phyloP scores from a whole-genome alignment of 1,284 basidiomycete genomes.

The Ustilago hordei region DNA sequence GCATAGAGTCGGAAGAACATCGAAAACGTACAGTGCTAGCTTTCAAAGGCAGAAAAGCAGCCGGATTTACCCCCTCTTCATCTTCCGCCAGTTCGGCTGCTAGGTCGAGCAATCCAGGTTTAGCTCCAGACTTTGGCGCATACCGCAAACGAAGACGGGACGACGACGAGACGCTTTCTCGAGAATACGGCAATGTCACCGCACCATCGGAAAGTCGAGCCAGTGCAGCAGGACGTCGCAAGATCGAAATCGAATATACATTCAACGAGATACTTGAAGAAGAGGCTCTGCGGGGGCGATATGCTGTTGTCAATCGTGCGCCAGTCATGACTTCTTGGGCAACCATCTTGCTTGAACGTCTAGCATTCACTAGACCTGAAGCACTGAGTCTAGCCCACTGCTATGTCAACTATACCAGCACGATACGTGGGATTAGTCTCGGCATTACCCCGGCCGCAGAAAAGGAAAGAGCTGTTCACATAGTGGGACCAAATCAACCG shows the following conservation, averaged over 20 bases:
- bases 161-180: conserved; percentile 51
- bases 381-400: conserved; percentile 89
- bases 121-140: conserved; percentile 36
- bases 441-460: conserved; percentile 38
- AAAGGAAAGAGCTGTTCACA: conserved; percentile 69
- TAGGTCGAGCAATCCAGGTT: conserved; percentile 6
- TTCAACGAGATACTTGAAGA: conserved; percentile 60
- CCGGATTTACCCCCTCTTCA: conserved; percentile 28
- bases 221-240: conserved; percentile 13
- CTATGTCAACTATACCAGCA: conserved; percentile 88
- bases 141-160: conserved; percentile 33
- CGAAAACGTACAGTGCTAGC: conserved; percentile 52
- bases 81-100: conserved; percentile 1
- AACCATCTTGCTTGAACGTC: conserved; percentile 82
- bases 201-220: conserved; percentile 20
- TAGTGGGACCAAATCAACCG: conserved; percentile 82
- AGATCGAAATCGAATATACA: conserved; percentile 37
- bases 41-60: conserved; percentile 54
- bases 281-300: conserved; percentile 71
- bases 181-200: conserved; percentile 57
- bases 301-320: conserved; percentile 84
- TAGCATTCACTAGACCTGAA: conserved; percentile 87
- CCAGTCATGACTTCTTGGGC: conserved; percentile 96
- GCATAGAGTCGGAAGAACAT: conserved; percentile 50
- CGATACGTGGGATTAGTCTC: conserved; percentile 44